phyloP scores from a whole-genome alignment of 371 early-diverging fungal species.

The Fennellomyces sp. region DNA sequence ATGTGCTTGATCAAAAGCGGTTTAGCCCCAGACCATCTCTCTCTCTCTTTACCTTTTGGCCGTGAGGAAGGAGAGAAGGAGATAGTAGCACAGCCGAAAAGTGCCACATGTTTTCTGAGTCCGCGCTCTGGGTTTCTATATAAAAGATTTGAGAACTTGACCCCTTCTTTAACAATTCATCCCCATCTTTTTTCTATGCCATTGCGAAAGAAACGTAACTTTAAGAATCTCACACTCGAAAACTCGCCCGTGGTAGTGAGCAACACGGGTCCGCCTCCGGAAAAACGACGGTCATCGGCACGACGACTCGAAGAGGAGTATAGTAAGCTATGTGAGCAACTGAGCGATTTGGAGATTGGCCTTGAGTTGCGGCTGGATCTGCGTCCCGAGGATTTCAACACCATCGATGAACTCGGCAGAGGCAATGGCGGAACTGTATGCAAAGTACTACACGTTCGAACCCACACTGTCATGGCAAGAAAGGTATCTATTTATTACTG shows the following conservation, averaged over 20 bases:
- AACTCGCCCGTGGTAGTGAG: slow-evolving; percentile 47
- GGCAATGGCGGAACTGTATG: slow-evolving; percentile 90
- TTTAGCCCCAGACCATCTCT: no score
- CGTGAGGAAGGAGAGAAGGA: no score
- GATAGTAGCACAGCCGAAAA: no score
- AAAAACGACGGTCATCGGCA: slow-evolving; percentile 14
- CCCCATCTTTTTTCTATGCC: slow-evolving; percentile 37
- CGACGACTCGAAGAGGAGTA: slow-evolving; percentile 32
- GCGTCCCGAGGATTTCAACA: slow-evolving; percentile 80
- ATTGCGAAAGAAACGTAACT: slow-evolving; percentile 76
- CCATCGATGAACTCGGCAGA: slow-evolving; percentile 80
- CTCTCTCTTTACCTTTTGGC: no score
- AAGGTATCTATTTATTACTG: slow-evolving; percentile 56
- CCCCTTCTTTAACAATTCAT: neutral
- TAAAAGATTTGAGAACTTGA: neutral
- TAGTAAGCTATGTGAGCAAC: slow-evolving; percentile 41
- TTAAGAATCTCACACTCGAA: slow-evolving; percentile 67
- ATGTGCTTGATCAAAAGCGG: no score
- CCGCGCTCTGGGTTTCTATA: no score
- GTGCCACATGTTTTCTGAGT: no score
- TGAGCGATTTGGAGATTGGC: slow-evolving; percentile 71
- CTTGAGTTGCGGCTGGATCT: slow-evolving; percentile 78
- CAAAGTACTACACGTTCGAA: slow-evolving; percentile 77
- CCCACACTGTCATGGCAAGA: slow-evolving; percentile 82
- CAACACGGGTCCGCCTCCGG: neutral